Evolutionary conservation across 306 rosid species (phyloP).

Genomic region (Vigna nakashimae): DNA sequence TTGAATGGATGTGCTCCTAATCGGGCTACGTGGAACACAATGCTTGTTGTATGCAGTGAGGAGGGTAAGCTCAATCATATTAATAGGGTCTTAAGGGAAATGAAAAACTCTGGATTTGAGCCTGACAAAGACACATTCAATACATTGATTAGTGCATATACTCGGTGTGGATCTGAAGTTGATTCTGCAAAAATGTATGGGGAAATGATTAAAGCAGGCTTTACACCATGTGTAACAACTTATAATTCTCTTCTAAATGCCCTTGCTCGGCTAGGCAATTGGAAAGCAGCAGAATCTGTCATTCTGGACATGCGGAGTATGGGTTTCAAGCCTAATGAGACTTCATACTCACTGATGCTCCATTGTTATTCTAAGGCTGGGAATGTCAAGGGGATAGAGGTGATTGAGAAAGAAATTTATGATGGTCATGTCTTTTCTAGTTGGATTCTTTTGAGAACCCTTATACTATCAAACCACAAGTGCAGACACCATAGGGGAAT

Average conservation of each 20-base stretch:
- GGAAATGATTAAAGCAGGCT: slow-evolving; percentile 88
- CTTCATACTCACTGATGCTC: slow-evolving; percentile 87
- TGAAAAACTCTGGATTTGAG: slow-evolving; percentile 93
- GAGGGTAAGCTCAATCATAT: slow-evolving; percentile 78
- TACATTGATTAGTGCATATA: slow-evolving; percentile 87
- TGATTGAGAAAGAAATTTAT: slow-evolving; percentile 72
- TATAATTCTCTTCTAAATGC: slow-evolving; percentile 93
- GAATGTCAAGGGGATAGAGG: slow-evolving; percentile 76
- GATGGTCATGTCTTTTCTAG: slow-evolving; percentile 80
- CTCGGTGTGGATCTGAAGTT: slow-evolving; percentile 89
- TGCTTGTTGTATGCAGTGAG: slow-evolving; percentile 90
- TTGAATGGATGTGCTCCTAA: slow-evolving; percentile 81
- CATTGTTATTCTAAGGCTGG: slow-evolving; percentile 81
- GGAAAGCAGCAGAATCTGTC: slow-evolving; percentile 86
- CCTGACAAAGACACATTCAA: slow-evolving; percentile 97
- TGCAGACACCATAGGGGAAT: slow-evolving; percentile 77
- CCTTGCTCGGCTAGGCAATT: slow-evolving; percentile 81
- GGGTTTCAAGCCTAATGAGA: slow-evolving; percentile 87
- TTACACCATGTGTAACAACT: slow-evolving; percentile 78
- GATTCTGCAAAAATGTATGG: slow-evolving; percentile 75
- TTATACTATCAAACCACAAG: slow-evolving; percentile 83
- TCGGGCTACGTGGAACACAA: slow-evolving; percentile 87
- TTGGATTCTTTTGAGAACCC: slow-evolving; percentile 85
- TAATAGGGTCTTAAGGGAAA: slow-evolving; percentile 74
- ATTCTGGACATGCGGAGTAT: slow-evolving; percentile 74